phyloP scores from a whole-genome alignment of 495 filamentous ascomycete genomes.

The Amorphotheca resinae region DNA sequence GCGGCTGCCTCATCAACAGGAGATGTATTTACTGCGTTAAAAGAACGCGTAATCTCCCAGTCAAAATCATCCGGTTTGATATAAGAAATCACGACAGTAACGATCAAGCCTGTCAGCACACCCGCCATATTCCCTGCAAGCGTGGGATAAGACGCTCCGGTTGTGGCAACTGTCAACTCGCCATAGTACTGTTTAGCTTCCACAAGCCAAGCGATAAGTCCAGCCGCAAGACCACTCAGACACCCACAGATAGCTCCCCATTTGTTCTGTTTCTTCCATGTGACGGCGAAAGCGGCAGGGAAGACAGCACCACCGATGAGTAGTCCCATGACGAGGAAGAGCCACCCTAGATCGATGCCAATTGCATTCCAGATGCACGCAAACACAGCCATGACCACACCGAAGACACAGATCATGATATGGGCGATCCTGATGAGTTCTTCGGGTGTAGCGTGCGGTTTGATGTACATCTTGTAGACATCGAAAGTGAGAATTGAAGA shows the following conservation, averaged over 20 bases:
- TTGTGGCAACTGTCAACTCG: slow-evolving; percentile 44
- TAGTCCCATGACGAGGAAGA: slow-evolving; percentile 20
- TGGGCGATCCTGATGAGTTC: slow-evolving; percentile 81
- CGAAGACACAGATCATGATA: slow-evolving; percentile 59
- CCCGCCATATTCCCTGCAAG: slow-evolving; percentile 62
- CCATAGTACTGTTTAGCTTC: slow-evolving; percentile 52
- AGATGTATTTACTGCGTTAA: no score
- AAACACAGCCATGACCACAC: slow-evolving; percentile 74
- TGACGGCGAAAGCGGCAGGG: slow-evolving; percentile 53
- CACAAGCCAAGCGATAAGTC: slow-evolving; percentile 60
- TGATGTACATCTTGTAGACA: slow-evolving; percentile 62
- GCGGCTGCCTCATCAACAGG: no score
- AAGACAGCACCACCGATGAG: slow-evolving; percentile 46
- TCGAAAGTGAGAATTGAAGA: slow-evolving; percentile 92
- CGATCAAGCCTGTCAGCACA: slow-evolving; percentile 63
- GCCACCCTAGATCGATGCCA: slow-evolving; percentile 57
- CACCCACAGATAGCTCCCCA: slow-evolving; percentile 49
- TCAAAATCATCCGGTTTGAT: no score
- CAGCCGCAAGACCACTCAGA: slow-evolving; percentile 47
- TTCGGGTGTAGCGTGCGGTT: slow-evolving; percentile 53
- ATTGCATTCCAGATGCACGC: slow-evolving; percentile 28
- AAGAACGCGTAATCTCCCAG: no score
- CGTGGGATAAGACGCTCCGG: slow-evolving; percentile 67
- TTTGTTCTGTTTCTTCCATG: slow-evolving; percentile 58
- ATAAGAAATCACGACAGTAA: slow-evolving; percentile 64